Evolutionary conservation across 2,329 filamentous ascomycete species (phyloP).

Genomic region (Fusarium siculi): DNA sequence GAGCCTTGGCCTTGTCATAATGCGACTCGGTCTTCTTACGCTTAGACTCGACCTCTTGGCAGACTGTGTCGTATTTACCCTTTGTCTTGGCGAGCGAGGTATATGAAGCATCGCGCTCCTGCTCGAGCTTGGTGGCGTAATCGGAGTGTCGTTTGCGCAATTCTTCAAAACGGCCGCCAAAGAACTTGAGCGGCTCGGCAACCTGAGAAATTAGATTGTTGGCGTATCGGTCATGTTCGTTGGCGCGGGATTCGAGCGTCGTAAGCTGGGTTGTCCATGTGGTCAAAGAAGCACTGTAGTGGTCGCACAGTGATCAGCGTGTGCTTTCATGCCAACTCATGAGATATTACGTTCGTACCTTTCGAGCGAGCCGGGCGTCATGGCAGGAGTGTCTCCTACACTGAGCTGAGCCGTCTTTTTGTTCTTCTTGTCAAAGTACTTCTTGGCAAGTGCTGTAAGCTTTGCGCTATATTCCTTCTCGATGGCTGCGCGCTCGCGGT

Average conservation of each 20-base stretch:
- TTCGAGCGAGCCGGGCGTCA: conserved; percentile 96
- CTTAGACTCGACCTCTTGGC: conserved; percentile 92
- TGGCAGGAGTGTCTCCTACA: conserved; percentile 89
- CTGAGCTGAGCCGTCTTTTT: conserved; percentile 88
- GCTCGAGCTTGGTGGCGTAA: conserved; percentile 87
- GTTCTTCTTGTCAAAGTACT: conserved; percentile 97
- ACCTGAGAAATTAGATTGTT: conserved; percentile 82
- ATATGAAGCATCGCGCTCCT: conserved; percentile 87
- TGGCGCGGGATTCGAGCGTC: conserved; percentile 86
- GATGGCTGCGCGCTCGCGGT: conserved; percentile 91
- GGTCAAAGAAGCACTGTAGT: conserved; percentile 83
- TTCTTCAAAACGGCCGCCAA: conserved; percentile 84
- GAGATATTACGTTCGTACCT: conserved; percentile 60
- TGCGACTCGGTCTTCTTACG: conserved; percentile 94
- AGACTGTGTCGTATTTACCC: conserved; percentile 89
- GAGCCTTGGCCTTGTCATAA: conserved; percentile 94
- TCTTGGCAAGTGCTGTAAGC: conserved; percentile 87
- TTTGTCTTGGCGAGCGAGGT: conserved; percentile 90
- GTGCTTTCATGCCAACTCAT: background rate
- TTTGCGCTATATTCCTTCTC: conserved; percentile 97
- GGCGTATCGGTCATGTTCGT: conserved; percentile 88
- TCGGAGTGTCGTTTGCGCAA: conserved; percentile 91
- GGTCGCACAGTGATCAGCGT: conserved; percentile 38
- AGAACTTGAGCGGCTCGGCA: conserved; percentile 85
- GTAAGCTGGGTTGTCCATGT: conserved; percentile 96